Evolutionary conservation across 148 eudicot genomes (phyloP).

Genomic region (Agrostemma githago): DNA sequence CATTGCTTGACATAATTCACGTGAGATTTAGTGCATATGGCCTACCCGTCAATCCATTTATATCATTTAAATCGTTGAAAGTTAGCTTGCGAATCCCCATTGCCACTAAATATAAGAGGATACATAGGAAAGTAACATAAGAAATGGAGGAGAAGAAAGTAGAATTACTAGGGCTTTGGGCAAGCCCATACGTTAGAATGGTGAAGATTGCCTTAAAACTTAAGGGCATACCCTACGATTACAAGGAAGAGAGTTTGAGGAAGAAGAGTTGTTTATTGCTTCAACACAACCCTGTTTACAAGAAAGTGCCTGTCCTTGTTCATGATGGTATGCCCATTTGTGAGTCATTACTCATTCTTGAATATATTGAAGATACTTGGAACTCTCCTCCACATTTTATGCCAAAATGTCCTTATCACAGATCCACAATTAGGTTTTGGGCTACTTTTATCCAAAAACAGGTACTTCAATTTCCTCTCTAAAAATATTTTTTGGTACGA

Average conservation of each 20-base stretch:
- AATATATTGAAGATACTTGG: slow-evolving; percentile 36
- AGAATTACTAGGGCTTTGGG: slow-evolving; percentile 32
- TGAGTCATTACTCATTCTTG: slow-evolving; percentile 31
- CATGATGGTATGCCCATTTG: slow-evolving; percentile 24
- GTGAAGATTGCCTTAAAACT: slow-evolving; percentile 34
- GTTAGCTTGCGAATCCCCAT: neutral
- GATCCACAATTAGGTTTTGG: slow-evolving; percentile 28
- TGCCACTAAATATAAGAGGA: neutral
- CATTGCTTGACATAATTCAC: too few relatives aligned
- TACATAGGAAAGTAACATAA: neutral
- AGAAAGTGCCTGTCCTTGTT: slow-evolving; percentile 32
- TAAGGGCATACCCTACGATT: slow-evolving; percentile 32
- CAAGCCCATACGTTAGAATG: slow-evolving; percentile 35
- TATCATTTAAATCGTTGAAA: too few relatives aligned
- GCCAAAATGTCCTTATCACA: slow-evolving; percentile 20
- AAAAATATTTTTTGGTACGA: too few relatives aligned
- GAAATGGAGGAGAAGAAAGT: slow-evolving; percentile 20
- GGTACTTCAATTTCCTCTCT: neutral
- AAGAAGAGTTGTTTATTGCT: slow-evolving; percentile 27
- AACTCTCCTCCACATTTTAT: slow-evolving; percentile 19
- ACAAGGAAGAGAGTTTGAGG: slow-evolving; percentile 26
- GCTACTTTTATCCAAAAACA: slow-evolving; percentile 15
- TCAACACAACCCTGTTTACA: slow-evolving; percentile 26
- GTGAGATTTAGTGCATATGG: too few relatives aligned
- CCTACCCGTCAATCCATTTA: too few relatives aligned